Evolutionary conservation across 2,329 filamentous ascomycete genomes (phyloP).

Genomic region (Trichoderma koningiopsis): DNA sequence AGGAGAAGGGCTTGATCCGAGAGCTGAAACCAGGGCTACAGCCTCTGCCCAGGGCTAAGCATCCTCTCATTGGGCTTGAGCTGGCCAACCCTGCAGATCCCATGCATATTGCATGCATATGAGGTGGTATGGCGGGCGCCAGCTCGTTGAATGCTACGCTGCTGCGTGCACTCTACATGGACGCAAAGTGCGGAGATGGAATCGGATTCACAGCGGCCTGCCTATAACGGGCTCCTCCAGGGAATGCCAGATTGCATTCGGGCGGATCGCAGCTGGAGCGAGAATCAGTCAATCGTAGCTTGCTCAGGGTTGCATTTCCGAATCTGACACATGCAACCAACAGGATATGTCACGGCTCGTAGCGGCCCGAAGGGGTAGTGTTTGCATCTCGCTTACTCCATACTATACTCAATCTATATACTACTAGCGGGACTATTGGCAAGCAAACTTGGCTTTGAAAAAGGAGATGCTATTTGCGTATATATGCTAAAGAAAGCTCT

Average conservation of each 20-base stretch:
- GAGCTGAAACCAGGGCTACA: slow-evolving; percentile 12
- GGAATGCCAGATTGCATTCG: neutral
- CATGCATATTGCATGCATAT: slow-evolving; percentile 9
- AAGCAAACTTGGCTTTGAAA: neutral
- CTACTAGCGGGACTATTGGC: neutral
- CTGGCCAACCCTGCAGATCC: slow-evolving; percentile 14
- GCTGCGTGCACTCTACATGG: neutral
- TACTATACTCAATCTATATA: neutral
- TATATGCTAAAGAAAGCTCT: neutral
- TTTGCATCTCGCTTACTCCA: neutral
- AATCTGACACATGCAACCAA: neutral
- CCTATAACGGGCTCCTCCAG: neutral
- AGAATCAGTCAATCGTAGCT: neutral
- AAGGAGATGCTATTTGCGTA: neutral
- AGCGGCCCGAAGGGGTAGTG: neutral
- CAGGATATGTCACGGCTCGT: neutral
- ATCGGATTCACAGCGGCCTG: neutral
- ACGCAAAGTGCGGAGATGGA: neutral
- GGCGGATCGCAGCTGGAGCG: neutral
- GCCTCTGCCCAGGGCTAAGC: neutral
- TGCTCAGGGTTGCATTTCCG: neutral
- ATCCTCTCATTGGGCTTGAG: neutral
- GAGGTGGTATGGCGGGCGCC: neutral
- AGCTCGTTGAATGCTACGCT: neutral
- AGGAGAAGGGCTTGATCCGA: neutral